phyloP scores from a whole-genome alignment of 768 basidiomycete genomes.

The Tulasnella sp. region DNA sequence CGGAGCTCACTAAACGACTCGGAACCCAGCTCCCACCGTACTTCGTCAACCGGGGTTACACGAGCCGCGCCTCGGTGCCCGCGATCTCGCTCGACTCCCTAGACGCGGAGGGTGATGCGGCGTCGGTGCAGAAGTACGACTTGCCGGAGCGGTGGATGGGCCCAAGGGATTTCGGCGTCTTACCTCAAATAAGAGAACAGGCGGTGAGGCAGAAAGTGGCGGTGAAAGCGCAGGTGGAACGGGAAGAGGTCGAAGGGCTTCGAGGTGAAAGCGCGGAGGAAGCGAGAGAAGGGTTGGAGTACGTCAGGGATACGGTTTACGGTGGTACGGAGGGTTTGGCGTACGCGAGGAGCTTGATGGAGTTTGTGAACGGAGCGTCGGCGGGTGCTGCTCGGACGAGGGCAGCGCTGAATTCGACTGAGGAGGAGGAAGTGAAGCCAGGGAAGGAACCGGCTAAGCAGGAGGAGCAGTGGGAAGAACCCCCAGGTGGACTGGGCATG shows the following conservation, averaged over 20 bases:
- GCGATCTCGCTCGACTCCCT: background rate
- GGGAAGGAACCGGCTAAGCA: slow-evolving; percentile 14
- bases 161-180: background rate
- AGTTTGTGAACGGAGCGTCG: slow-evolving; percentile 48
- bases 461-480: slow-evolving; percentile 22
- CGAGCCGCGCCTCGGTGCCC: background rate
- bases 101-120: background rate
- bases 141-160: background rate
- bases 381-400: slow-evolving; percentile 1
- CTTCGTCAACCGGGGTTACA: background rate
- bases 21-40: background rate
- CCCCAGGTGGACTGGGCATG: slow-evolving; percentile 19
- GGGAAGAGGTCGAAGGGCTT: background rate
- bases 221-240: background rate
- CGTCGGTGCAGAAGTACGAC: background rate
- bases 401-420: background rate
- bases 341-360: slow-evolving; percentile 71
- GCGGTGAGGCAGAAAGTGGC: background rate
- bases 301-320: slow-evolving; percentile 69
- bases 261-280: background rate
- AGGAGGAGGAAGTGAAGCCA: slow-evolving; percentile 6
- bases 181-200: background rate
- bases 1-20: background rate
- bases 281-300: slow-evolving; percentile 52
- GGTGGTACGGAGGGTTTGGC: slow-evolving; percentile 74